Conservation (phyloP, 2,329 filamentous ascomycete species). For the Colletotrichum godetiae region DNA sequence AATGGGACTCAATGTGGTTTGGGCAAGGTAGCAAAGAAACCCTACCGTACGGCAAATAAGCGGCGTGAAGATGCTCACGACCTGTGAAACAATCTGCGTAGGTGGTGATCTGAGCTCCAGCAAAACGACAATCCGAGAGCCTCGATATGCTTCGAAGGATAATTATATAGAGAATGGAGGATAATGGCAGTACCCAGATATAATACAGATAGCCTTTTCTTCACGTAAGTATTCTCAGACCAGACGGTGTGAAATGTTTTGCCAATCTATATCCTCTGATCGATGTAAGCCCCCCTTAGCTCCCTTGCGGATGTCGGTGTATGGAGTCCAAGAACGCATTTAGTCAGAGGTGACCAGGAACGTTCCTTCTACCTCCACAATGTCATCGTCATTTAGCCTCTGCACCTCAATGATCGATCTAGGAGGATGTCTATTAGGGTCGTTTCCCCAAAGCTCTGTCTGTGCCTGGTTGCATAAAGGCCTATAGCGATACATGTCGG, state of each 20-base stretch:
- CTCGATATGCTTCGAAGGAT: too few relatives aligned
- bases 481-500: conserved; percentile 47
- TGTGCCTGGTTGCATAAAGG: conserved; percentile 46
- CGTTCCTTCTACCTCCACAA: conserved; percentile 46
- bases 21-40: background rate
- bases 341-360: conserved; percentile 30
- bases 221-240: too few relatives aligned
- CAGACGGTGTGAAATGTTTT: too few relatives aligned
- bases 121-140: too few relatives aligned
- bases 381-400: conserved; percentile 46
- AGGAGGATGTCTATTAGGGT: conserved; percentile 43
- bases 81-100: too few relatives aligned
- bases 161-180: too few relatives aligned
- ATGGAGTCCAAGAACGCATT: background rate
- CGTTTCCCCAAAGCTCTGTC: conserved; percentile 44
- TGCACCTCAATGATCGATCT: conserved; percentile 46
- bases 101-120: too few relatives aligned
- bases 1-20: background rate
- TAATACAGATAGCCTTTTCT: too few relatives aligned
- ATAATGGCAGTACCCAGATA: too few relatives aligned
- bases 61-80: too few relatives aligned
- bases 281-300: background rate
- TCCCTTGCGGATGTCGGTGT: background rate
- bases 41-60: background rate
- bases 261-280: too few relatives aligned